Percentiles rank a stretch among this genome's conserved stretches.
Conservation (phyloP, 352 stramenopile species). For the Phytophthora uliginosa region DNA sequence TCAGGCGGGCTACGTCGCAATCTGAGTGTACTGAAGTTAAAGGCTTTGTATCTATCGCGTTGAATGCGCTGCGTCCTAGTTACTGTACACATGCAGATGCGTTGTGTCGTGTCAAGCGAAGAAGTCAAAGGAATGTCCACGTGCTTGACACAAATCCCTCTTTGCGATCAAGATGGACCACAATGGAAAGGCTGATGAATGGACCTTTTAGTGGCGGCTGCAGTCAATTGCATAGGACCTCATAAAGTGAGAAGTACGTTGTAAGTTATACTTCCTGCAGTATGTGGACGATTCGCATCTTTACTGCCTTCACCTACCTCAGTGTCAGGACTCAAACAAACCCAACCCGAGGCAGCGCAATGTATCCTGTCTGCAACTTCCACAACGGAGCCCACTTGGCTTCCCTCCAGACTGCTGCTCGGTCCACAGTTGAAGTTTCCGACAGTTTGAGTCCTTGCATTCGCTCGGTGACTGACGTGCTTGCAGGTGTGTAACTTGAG, state of each 20-base stretch:
- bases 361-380: background rate
- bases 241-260: background rate
- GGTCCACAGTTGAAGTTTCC: background rate
- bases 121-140: background rate
- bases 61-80: background rate
- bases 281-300: background rate
- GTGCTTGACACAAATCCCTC: background rate
- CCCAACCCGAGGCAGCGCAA: background rate
- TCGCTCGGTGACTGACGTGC: background rate
- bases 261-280: background rate
- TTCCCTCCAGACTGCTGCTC: background rate
- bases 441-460: background rate
- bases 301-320: background rate
- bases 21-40: background rate
- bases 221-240: background rate
- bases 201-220: background rate
- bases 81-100: background rate
- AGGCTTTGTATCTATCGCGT: background rate
- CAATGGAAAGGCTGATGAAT: background rate
- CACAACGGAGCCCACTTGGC: background rate
- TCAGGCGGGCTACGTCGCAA: slow-evolving; percentile 6
- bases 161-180: background rate
- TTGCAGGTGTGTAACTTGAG: background rate
- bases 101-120: background rate
- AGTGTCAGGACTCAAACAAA: background rate